Base-by-base conservation (phyloP, 148 eudicot species). In the Amaranthus cruentus region DNA sequence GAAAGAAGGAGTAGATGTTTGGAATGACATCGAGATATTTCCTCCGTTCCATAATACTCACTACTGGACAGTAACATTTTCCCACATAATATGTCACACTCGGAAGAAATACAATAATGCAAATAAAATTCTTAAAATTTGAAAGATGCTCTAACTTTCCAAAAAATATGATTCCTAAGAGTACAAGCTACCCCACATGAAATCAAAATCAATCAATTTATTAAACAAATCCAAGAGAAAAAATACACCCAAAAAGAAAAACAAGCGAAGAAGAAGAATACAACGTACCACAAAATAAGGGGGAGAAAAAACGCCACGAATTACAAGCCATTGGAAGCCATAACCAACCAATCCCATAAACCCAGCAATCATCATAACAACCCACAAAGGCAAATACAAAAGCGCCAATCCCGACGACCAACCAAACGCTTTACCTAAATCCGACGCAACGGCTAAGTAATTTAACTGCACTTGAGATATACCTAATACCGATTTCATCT, bases 381-480 rank as follows among this genome's bases (percentile, higher is more conserved):
- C 71, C 90, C 87, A 85, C 18, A 93, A 56, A 5, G 98, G 98
- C 44, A 91, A 51, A 57, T 81, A 79, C 80, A 85, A 75, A 70
- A 90, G 69, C 12, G 98, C 96, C 13, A 93, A 65, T 9, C 98
- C 98, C 6, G 98, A 90, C 3, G 94, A 90, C 96, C 96, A 93
- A 0, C 98, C 98, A 8, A 93, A 73, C n/a, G 86, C 96, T 80
- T 93, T 93, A 0, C 98, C 98, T 9, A 93, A 77, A 70, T 93
- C 98, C 0, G 98, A 93, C 3, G 98, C 98, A 15, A 87, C 87
- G 1, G 98, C 98, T 2, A 93, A 81, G 44, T 93, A 93, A 71
- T 91, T 93, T 18, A 93, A 83, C 82, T 93, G 89, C 15, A 93
- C 94, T 79, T 93, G 98, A 0, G 92, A 84, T 2, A 93, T 79